Evolutionary conservation across 495 filamentous ascomycete genomes (phyloP).

Genomic region (Schizothecium vesticola): DNA sequence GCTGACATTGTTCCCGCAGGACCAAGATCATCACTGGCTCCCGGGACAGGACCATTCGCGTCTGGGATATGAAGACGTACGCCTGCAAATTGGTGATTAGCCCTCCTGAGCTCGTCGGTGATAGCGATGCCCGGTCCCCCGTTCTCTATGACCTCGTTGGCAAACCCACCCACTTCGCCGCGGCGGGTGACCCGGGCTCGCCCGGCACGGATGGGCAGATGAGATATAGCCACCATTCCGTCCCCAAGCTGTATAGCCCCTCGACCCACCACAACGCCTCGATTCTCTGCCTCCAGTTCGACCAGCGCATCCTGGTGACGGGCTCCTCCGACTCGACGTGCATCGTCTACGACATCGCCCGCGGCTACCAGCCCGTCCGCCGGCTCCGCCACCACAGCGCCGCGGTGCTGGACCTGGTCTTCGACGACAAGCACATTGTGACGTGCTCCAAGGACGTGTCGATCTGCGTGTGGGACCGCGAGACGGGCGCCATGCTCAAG

Average conservation of each 20-base stretch:
- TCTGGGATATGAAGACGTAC: constrained; percentile 89
- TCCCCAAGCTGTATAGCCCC: constrained; percentile 44
- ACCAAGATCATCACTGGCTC: constrained; percentile 95
- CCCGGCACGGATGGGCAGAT: constrained; percentile 13
- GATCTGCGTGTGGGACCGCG: constrained; percentile 89
- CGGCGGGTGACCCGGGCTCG: constrained; percentile 27
- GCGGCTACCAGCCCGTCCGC: constrained; percentile 68
- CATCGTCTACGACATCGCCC: constrained; percentile 81
- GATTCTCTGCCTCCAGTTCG: constrained; percentile 91
- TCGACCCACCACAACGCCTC: constrained; percentile 71
- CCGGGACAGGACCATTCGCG: constrained; percentile 85
- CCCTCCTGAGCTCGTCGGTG: constrained; percentile 45
- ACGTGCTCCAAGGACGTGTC: constrained; percentile 92
- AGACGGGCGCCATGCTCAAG: constrained; percentile 64
- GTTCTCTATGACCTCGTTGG: constrained; percentile 42
- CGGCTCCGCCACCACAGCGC: constrained; percentile 72
- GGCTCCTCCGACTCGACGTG: constrained; percentile 89
- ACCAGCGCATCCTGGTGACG: constrained; percentile 85
- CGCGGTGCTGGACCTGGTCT: constrained; percentile 87
- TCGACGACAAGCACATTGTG: constrained; percentile 86
- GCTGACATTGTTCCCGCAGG: constrained; percentile 41
- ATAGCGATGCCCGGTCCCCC: constrained; percentile 16
- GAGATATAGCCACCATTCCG: constrained; percentile 34
- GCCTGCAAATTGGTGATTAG: constrained; percentile 77
- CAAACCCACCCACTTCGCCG: constrained; percentile 42